Percentiles rank a stretch among this genome's conserved stretches.
phyloP scores from a whole-genome alignment of 1,284 basidiomycete genomes.

The Sparassis latifolia region DNA sequence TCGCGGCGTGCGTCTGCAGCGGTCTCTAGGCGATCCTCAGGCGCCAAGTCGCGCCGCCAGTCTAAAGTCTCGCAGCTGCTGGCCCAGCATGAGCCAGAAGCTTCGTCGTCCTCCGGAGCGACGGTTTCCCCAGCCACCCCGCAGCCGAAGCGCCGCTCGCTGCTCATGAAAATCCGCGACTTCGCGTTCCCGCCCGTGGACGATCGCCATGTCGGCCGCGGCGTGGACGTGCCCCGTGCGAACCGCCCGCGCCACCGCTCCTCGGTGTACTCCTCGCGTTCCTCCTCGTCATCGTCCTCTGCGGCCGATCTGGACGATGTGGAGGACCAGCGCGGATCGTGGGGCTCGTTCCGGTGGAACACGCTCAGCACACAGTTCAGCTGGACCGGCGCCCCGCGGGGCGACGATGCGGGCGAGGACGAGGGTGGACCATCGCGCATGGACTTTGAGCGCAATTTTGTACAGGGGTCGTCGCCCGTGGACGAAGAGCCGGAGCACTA shows the following conservation, averaged over 20 bases:
- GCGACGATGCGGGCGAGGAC: conserved; percentile 1
- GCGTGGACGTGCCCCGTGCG: conserved; percentile 44
- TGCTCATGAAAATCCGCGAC: conserved; percentile 52
- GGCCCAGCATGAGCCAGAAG: conserved; percentile 14
- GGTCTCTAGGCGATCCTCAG: conserved; percentile 28
- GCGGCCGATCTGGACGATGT: conserved; percentile 21
- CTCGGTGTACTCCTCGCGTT: conserved; percentile 25
- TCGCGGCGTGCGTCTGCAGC: conserved; percentile 49
- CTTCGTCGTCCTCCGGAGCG: conserved; percentile 19
- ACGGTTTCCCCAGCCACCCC: conserved; percentile 12
- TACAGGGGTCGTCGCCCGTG: conserved; percentile 18
- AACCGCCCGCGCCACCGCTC: conserved; percentile 37
- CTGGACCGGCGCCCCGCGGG: conserved; percentile 15
- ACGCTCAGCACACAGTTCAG: conserved; percentile 30
- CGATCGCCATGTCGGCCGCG: conserved; percentile 47
- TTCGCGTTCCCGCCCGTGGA: conserved; percentile 50
- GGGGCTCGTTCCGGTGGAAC: conserved; percentile 40
- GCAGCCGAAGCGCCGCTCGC: conserved; percentile 15
- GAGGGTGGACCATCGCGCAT: conserved; percentile 31
- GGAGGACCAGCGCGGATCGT: conserved; percentile 27
- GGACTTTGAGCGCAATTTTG: conserved; percentile 47
- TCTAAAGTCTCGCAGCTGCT: conserved; percentile 17
- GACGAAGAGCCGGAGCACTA: conserved; percentile 22
- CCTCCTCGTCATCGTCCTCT: conserved; percentile 16
- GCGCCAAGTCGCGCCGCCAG: conserved; percentile 20